Evolutionary conservation across 805 yeast species (phyloP).

Genomic region (Candida sphagnicola): DNA sequence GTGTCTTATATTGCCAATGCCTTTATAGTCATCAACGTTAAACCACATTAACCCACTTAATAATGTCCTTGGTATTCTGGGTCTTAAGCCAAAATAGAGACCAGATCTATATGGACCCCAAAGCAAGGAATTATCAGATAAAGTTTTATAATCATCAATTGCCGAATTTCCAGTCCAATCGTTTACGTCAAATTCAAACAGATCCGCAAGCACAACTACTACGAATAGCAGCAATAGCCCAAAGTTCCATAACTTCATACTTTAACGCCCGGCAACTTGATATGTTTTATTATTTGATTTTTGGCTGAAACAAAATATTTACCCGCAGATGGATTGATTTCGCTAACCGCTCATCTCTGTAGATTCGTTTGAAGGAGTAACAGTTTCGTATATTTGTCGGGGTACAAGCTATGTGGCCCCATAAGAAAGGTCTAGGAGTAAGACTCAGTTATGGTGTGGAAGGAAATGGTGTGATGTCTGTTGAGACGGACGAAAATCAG

Average conservation of each 20-base stretch:
- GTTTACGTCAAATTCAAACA: conserved; percentile 18
- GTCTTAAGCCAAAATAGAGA: conserved; percentile 80
- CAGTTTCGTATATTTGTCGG: too few species aligned
- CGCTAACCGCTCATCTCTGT: too few species aligned
- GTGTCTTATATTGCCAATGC: conserved; percentile 61
- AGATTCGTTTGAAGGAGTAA: too few species aligned
- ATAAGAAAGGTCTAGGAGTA: conserved; percentile 31
- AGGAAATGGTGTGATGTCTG: conserved; percentile 25
- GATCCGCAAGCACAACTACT: conserved; percentile 9
- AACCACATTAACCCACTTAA: conserved; percentile 87
- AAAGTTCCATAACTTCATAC: not conserved
- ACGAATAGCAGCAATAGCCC: not conserved
- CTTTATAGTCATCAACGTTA: conserved; percentile 54
- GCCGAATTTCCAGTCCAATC: conserved; percentile 1
- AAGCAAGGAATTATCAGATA: conserved; percentile 24
- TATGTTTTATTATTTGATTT: too few species aligned
- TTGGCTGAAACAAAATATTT: too few species aligned
- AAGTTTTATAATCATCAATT: conserved; percentile 13
- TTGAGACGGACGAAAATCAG: conserved; percentile 2
- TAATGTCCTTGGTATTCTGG: conserved; percentile 73
- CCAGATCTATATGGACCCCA: conserved; percentile 97
- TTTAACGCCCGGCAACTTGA: too few species aligned
- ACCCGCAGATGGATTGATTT: too few species aligned
- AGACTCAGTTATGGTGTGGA: conserved; percentile 42
- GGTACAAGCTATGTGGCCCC: conserved; percentile 40